Percentiles rank a stretch among this genome's conserved stretches.
phyloP scores from a whole-genome alignment of 139 green algal species.

The Chlorella sp. region DNA sequence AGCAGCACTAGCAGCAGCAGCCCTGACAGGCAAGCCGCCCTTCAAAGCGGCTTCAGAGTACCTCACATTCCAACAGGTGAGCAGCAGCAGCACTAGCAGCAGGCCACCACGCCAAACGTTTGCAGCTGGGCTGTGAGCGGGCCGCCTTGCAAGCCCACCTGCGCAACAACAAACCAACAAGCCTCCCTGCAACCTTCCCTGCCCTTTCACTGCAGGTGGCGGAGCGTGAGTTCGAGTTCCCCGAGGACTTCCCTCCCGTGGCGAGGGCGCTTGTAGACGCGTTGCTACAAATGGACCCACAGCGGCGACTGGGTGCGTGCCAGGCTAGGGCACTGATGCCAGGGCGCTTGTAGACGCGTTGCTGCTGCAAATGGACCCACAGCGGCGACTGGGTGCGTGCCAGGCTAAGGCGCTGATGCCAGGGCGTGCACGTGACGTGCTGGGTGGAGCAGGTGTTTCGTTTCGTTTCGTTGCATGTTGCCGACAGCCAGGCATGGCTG shows the following conservation, averaged over 20 bases:
- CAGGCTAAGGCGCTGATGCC: conserved; percentile 10
- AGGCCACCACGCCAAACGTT: no score
- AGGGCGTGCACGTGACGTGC: no score
- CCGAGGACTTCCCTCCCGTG: conserved; percentile 24
- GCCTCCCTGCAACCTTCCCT: background rate
- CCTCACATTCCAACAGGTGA: conserved; percentile 74
- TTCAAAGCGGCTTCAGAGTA: conserved; percentile 79
- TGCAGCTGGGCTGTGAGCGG: no score
- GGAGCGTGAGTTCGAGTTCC: conserved; percentile 29
- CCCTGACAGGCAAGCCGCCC: conserved; percentile 50
- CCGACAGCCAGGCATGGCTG: no score
- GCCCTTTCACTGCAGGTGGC: conserved; percentile 21
- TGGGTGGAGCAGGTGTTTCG: no score
- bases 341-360: conserved; percentile 59
- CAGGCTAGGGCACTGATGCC: conserved; percentile 11
- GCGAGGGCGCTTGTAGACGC: conserved; percentile 53
- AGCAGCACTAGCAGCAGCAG: background rate
- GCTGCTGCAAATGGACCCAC: conserved; percentile 54
- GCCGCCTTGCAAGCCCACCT: no score
- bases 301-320: conserved; percentile 47
- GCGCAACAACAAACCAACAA: no score
- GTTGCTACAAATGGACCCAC: conserved; percentile 58
- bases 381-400: conserved; percentile 47
- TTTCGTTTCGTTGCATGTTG: no score
- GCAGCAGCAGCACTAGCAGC: background rate